Evolutionary conservation across 2,329 filamentous ascomycete genomes (phyloP), one percentile per base, ranked within the genome.

Genomic region (Cordyceps farinosa): DNA sequence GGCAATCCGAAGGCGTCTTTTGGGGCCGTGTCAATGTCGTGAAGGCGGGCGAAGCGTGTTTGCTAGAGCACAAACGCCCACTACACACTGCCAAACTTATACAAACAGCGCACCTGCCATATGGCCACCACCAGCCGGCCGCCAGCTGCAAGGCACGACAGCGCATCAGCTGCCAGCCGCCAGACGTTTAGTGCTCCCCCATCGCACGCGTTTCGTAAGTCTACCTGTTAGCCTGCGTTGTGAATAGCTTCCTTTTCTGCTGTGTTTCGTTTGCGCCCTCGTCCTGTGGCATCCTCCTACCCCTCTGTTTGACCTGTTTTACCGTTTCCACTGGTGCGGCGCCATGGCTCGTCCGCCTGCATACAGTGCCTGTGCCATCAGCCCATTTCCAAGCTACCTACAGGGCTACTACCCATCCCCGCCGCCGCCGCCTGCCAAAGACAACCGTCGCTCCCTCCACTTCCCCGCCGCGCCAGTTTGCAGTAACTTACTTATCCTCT

Each of bases 61-160:
- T 61, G 58, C 29, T 52, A 44, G 58, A 44, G 48, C 58, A 53
- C 58, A 52, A 36, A 17, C 58, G 34, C 27, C 56, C 27, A 59
- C 45, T 29, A 9, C 45, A 17, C 36, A 38, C 56, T 13, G 36
- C 34, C 45, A 22, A 50, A 29, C 47, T 51, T 58, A 48, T 11
- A 59, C 32, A 51, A 51, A 51, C 44, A 34, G 54, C 54, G 56
- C 36, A 22, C 45, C 27, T 27, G 56, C 45, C 56, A 51, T 59
- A 59, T 59, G 51, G 59, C 59, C 42, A 55, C 59, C 30, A 51
- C 59, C 51, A 52, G 59, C 51, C 50, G 59, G 59, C 59, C 50
- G 59, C 59, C 50, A 61, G 59, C 59, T 61, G 59, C 40, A 34
- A 54, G 51, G 51, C 59, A 54, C n/a, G 59, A 61, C 50, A 48